Percentiles rank a stretch among this genome's conserved stretches.
These are phyloP conservation scores for Crepidotus variabilis DNA, from an alignment of 768 basidiomycete species.

Conservation along the genomic window DNA sequence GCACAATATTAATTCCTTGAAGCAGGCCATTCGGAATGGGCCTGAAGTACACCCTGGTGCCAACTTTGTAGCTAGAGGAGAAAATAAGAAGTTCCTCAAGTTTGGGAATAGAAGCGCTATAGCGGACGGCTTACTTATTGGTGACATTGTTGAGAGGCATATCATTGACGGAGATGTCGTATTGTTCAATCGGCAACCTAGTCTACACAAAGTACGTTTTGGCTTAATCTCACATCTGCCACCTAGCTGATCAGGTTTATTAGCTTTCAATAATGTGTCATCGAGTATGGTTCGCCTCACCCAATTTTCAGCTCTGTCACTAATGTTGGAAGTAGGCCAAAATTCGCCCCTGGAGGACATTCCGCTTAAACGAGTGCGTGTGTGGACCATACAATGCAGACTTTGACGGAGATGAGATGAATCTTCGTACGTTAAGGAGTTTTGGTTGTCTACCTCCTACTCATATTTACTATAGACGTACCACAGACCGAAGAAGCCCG, in stretches of 20 bases:
- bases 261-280: slow-evolving; percentile 99
- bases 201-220: slow-evolving; percentile 80
- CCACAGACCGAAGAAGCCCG: slow-evolving; percentile 98
- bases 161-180: slow-evolving; percentile 94
- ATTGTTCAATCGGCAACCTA: slow-evolving; percentile 97
- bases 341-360: slow-evolving; percentile 95
- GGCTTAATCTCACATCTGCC: not conserved
- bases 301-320: not conserved
- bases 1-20: slow-evolving; percentile 80
- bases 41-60: slow-evolving; percentile 92
- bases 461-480: slow-evolving; percentile 57
- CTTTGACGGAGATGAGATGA: slow-evolving; percentile 99
- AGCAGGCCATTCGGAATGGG: slow-evolving; percentile 81
- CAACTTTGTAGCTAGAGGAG: slow-evolving; percentile 84
- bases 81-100: slow-evolving; percentile 86
- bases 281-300: slow-evolving; percentile 47
- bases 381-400: slow-evolving; percentile 99
- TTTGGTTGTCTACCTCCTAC: not conserved
- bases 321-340: slow-evolving; percentile 50
- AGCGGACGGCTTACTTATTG: slow-evolving; percentile 79
- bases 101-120: slow-evolving; percentile 80
- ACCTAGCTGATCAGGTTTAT: not conserved
- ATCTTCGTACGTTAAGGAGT: slow-evolving; percentile 67
- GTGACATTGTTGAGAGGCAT: slow-evolving; percentile 94
- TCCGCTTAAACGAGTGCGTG: slow-evolving; percentile 97